Percentiles rank a stretch among this genome's conserved stretches.
Conservation (phyloP, 768 basidiomycete genomes). For the Hydnum rufescens region DNA sequence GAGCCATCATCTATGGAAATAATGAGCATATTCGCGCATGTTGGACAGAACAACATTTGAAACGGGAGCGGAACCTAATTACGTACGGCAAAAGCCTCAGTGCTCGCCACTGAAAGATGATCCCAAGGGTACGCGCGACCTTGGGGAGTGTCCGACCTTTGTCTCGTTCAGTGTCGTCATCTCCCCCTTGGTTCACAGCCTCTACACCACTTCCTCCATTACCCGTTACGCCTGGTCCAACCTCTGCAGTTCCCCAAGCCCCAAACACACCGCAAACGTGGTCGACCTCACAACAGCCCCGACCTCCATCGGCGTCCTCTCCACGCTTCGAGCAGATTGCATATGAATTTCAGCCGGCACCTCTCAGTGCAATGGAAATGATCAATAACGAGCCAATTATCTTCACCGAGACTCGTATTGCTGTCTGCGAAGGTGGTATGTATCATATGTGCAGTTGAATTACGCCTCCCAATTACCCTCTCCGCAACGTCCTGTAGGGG, state of each 20-base stretch:
- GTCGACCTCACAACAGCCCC: conserved; percentile 64
- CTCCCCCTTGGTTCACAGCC: too few relatives aligned
- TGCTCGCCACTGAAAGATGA: too few relatives aligned
- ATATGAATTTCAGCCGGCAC: conserved; percentile 73
- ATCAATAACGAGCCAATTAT: conserved; percentile 71
- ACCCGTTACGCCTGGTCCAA: background rate
- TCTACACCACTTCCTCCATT: too few relatives aligned
- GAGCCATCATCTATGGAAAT: conserved; percentile 50
- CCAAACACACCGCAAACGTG: conserved; percentile 71
- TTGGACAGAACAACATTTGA: conserved; percentile 93
- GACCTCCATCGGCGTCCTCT: conserved; percentile 35
- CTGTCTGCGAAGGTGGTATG: conserved; percentile 90
- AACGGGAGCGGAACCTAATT: too few relatives aligned
- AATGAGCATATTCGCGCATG: conserved; percentile 72
- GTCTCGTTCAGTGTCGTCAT: too few relatives aligned
- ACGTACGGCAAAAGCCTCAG: too few relatives aligned
- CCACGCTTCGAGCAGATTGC: conserved; percentile 87
- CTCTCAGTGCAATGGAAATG: conserved; percentile 80
- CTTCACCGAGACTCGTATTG: conserved; percentile 62
- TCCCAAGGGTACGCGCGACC: too few relatives aligned
- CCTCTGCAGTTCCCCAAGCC: conserved; percentile 36
- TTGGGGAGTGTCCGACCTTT: too few relatives aligned
- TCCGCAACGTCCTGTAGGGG: conserved; percentile 31
- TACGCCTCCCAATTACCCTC: background rate
- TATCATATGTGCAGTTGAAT: conserved; percentile 6